These are phyloP conservation scores for Apiospora koreana DNA, from an alignment of 2,329 filamentous ascomycete genomes.

Conservation along the genomic window DNA sequence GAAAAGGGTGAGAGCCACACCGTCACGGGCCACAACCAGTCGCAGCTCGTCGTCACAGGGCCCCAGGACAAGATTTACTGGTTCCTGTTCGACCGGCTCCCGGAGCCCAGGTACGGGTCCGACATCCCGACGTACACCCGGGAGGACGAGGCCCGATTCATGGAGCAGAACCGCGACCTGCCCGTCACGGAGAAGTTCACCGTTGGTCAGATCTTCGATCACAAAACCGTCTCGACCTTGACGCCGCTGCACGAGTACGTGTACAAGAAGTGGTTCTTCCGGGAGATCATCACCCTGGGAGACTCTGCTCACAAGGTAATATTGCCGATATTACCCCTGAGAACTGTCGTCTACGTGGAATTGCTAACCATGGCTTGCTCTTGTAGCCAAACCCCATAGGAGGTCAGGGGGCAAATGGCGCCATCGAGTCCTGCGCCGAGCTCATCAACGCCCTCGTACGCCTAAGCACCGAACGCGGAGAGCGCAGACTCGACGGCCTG, in stretches of 20 bases:
- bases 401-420: slow-evolving; percentile 30
- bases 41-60: slow-evolving; percentile 31
- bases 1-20: slow-evolving; percentile 20
- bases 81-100: slow-evolving; percentile 35
- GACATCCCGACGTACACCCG: slow-evolving; percentile 35
- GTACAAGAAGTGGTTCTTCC: slow-evolving; percentile 35
- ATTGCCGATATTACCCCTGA: background rate
- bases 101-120: slow-evolving; percentile 28
- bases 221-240: slow-evolving; percentile 29
- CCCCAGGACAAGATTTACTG: slow-evolving; percentile 35
- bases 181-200: slow-evolving; percentile 26
- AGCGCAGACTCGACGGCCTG: slow-evolving; percentile 16
- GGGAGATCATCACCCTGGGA: slow-evolving; percentile 32
- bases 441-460: slow-evolving; percentile 25
- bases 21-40: slow-evolving; percentile 24
- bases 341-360: background rate
- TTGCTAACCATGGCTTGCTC: background rate
- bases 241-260: slow-evolving; percentile 35
- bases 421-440: slow-evolving; percentile 28
- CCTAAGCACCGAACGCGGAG: slow-evolving; percentile 8
- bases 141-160: slow-evolving; percentile 32
- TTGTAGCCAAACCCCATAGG: slow-evolving; percentile 28
- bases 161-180: slow-evolving; percentile 23
- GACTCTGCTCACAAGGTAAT: slow-evolving; percentile 36
- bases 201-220: slow-evolving; percentile 33